phyloP scores from a whole-genome alignment of 257 asterid species.

The Solanum medicagineum region DNA sequence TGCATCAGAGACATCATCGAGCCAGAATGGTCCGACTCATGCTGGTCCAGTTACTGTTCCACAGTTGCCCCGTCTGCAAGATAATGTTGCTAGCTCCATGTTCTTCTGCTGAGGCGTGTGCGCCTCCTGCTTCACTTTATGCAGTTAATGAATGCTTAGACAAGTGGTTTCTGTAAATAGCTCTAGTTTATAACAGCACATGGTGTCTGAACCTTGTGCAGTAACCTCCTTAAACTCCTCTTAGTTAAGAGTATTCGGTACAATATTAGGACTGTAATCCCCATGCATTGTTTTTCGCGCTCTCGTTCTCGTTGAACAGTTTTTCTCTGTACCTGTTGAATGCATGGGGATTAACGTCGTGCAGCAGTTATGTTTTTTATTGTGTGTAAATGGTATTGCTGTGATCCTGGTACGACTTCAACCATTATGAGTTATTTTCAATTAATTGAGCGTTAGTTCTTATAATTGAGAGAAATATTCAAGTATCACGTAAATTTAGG shows the following conservation, averaged over 20 bases:
- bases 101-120: constrained; percentile 43
- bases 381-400: background rate
- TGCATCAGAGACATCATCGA: constrained; percentile 72
- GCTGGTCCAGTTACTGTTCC: constrained; percentile 56
- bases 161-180: background rate
- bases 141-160: background rate
- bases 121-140: background rate
- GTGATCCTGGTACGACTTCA: background rate
- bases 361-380: background rate
- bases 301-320: background rate
- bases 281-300: background rate
- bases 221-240: background rate
- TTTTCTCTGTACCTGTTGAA: background rate
- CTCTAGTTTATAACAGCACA: background rate
- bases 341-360: background rate
- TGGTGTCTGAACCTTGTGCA: background rate
- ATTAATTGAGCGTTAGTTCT: too few relatives aligned
- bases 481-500: too few relatives aligned
- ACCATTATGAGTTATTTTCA: too few relatives aligned
- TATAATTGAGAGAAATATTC: too few relatives aligned
- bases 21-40: constrained; percentile 52
- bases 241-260: background rate
- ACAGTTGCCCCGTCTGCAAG: constrained; percentile 63
- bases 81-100: constrained; percentile 66
- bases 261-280: background rate